Conservation (phyloP, 73 alveolate species). For the Tetrahymena borealis region DNA sequence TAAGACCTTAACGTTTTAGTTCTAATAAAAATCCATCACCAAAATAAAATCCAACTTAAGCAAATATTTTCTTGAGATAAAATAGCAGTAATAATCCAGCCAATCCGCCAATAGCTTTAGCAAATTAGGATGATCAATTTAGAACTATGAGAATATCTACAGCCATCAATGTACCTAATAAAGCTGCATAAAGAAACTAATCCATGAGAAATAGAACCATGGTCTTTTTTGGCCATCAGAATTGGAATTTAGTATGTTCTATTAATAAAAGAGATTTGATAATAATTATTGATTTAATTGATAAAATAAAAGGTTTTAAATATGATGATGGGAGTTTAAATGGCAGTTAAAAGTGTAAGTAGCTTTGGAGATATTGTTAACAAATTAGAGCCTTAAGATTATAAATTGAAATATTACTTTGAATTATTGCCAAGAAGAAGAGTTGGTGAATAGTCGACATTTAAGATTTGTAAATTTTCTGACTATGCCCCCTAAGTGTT, state of each 20-base stretch:
- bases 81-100: neutral
- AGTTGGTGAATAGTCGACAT: slow-evolving; percentile 44
- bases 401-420: slow-evolving; percentile 51
- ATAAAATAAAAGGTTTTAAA: slow-evolving; percentile 41
- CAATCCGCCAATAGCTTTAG: neutral
- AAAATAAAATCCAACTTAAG: neutral
- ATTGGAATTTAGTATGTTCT: slow-evolving; percentile 51
- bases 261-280: neutral
- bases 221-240: slow-evolving; percentile 59
- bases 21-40: neutral
- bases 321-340: slow-evolving; percentile 86
- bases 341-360: slow-evolving; percentile 64
- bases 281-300: neutral
- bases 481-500: slow-evolving; percentile 85
- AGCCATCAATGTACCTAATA: neutral
- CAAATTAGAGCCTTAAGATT: slow-evolving; percentile 57
- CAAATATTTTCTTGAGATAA: neutral
- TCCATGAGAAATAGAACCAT: neutral
- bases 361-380: slow-evolving; percentile 35
- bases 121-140: neutral
- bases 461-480: slow-evolving; percentile 69
- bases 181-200: neutral
- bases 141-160: neutral
- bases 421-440: slow-evolving; percentile 72
- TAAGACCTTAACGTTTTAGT: neutral